phyloP scores from a whole-genome alignment of 139 green algal genomes.

The Tetraselmis striata region DNA sequence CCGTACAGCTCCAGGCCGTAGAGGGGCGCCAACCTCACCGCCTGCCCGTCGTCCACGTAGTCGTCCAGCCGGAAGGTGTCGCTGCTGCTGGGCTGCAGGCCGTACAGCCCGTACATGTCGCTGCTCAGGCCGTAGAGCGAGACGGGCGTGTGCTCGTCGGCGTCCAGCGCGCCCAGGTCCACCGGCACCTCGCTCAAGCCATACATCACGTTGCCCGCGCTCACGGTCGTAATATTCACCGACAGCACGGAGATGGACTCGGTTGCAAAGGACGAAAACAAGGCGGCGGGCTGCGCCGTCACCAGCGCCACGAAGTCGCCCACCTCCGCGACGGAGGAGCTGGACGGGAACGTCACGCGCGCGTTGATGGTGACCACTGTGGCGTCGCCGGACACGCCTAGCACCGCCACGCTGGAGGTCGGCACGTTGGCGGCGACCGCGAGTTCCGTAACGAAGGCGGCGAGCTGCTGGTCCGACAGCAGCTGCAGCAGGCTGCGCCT shows the following conservation, averaged over 20 bases:
- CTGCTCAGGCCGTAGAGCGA: background rate
- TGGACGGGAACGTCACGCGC: background rate
- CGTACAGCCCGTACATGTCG: background rate
- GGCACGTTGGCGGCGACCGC: background rate
- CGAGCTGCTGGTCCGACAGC: background rate
- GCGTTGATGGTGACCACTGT: background rate
- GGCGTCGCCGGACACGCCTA: background rate
- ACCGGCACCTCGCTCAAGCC: too few relatives aligned
- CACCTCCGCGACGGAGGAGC: background rate
- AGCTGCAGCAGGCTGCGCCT: background rate
- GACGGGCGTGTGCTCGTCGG: too few relatives aligned
- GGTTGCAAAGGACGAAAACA: background rate
- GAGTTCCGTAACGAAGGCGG: background rate
- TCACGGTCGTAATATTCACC: too few relatives aligned
- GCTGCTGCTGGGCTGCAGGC: background rate
- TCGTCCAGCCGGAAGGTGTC: background rate
- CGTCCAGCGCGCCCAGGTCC: too few relatives aligned
- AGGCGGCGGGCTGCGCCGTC: background rate
- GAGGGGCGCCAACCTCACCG: background rate
- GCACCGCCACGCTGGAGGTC: background rate
- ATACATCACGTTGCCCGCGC: too few relatives aligned
- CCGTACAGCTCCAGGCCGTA: background rate
- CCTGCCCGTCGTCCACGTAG: background rate
- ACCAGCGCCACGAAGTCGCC: background rate
- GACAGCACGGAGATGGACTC: background rate